A percentile compares a stretch with the other conserved stretches of the same genome.
phyloP scores from a whole-genome alignment of 768 basidiomycete genomes.

The Strobilomyces confusus region DNA sequence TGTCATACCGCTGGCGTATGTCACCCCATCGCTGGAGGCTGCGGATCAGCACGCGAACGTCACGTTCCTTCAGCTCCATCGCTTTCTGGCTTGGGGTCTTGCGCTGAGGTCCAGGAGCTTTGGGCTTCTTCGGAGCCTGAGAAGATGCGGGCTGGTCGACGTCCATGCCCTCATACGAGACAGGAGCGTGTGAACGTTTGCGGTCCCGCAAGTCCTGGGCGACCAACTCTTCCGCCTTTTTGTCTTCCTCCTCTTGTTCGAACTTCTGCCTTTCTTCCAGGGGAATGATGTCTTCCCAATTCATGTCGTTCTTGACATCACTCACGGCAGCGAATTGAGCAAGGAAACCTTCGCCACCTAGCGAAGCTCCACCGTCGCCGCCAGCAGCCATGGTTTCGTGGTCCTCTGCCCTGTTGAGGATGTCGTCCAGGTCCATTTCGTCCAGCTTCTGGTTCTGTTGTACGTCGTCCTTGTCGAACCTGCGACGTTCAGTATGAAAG shows the following conservation, averaged over 20 bases:
- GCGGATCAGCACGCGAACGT: conserved; percentile 91
- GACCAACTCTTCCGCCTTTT: conserved; percentile 66
- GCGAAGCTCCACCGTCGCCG: conserved; percentile 83
- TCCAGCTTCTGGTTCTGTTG: conserved; percentile 94
- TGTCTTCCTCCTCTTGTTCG: conserved; percentile 76
- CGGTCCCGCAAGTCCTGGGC: conserved; percentile 67
- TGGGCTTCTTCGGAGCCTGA: conserved; percentile 70
- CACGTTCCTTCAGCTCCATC: conserved; percentile 95
- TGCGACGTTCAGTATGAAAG: conserved; percentile 28
- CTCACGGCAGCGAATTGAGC: conserved; percentile 93
- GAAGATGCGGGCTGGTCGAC: conserved; percentile 67
- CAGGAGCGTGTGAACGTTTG: conserved; percentile 81
- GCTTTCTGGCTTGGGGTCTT: conserved; percentile 93
- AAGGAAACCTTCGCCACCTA: conserved; percentile 97
- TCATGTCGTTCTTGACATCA: conserved; percentile 98
- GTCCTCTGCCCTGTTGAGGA: conserved; percentile 93
- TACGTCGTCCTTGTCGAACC: conserved; percentile 96
- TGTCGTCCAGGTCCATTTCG: conserved; percentile 98
- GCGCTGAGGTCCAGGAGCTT: conserved; percentile 64
- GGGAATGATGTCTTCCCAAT: conserved; percentile 99
- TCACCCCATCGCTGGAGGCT: conserved; percentile 98
- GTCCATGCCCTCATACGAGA: conserved; percentile 94
- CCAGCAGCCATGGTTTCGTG: conserved; percentile 88
- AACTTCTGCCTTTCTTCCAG: conserved; percentile 82
- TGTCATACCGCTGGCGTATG: conserved; percentile 88